Base-by-base conservation (phyloP, 371 early-diverging fungal genomes). In the Quaeritorhiza haematococci region DNA sequence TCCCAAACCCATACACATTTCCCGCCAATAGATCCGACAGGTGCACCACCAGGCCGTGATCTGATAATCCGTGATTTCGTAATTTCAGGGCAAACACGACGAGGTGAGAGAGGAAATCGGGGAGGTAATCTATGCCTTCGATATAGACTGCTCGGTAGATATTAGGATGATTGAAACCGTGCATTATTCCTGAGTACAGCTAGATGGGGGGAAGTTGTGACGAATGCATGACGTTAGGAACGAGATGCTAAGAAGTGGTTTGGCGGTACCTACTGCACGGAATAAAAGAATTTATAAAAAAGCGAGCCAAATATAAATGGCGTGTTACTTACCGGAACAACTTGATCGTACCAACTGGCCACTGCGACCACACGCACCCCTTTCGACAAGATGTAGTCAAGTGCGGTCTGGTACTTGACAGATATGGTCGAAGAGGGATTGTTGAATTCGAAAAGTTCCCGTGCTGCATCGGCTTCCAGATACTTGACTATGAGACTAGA, bases 361-460 rank as follows among this genome's bases (percentile, higher is more conserved):
- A 58, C 87, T 69, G 58, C 87, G 71, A 85, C 78, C 13, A 87
- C 62, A 33, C 87, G 79, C 17, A 90, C 82, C 1, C 90, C 88
- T 1, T 71, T 61, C 2, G 82, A 67, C 23, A 91, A 69, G 0
- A 92, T 71, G 13, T 67, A 72, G n/a, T 76, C 71, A 53, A 93
- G 72, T 0, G 91, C 87, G 0, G 79, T 74, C 30, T 79, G 75
- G 53, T 88, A 93, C 46, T 73, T 72, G 53, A 65, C 69, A 13
- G 88, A 75, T 28, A 92, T 82, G 0, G 53, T 44, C 23, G 83
- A 82, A 35, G 72, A 76, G 1, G 90, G 84, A 49, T 91, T 83
- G 82, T 88, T 90, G 63, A 94, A 91, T 53, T 90, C 88, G 69
- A 95, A 95, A 34, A 95, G 75, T 67, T 95, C 93, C 27, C 90